Evolutionary conservation across 2,329 filamentous ascomycete genomes (phyloP), one percentile per base, ranked within the genome.

Genomic region (Aureobasidium mangrovei): DNA sequence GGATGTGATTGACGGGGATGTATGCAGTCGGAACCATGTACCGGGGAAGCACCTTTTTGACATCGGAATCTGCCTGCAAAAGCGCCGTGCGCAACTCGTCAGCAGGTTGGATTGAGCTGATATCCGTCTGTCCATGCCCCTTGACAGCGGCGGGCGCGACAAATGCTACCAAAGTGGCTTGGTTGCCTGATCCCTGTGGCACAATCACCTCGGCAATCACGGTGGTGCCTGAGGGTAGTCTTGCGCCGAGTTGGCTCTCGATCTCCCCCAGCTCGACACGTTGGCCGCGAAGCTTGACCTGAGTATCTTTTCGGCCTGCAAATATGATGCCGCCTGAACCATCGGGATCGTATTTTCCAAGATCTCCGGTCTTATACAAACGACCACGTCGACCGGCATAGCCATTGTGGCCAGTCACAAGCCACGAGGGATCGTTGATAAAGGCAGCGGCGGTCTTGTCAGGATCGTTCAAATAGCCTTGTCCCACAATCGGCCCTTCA

Each of bases 251-350:
- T 28, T 70, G 70, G 57, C 69, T 69, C 63, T 72, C 78, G 52
- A 75, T 76, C 63, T 75, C 77, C 8, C 70, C 75, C 48, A 83
- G 72, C 67, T 83, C 86, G 49, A 85, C 77, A 53, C 83, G 72
- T 59, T 80, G 83, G 28, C 86, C 86, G 8, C 77, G 74, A 29
- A 86, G 69, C 67, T 88, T 87, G 53, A 85, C 78, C 64, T 84
- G 83, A n/a, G 77, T 77, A 26, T 86, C 84, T 60, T 82, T 83
- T 46, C 84, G 75, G 12, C 82, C 82, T 38, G 83, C 71, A 57
- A 81, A 83, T 7, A 76, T 66, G 38, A 84, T 74, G 72, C 73
- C n/a, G 62, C 67, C 57, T n/a, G 64, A 63, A 1, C 76, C 75
- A 47, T 82, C 75, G 7, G 68, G 64, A 41, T 78, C 72, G 53